Base-by-base conservation (phyloP, 2,329 filamentous ascomycete genomes). In the Aspergillus chevalieri region DNA sequence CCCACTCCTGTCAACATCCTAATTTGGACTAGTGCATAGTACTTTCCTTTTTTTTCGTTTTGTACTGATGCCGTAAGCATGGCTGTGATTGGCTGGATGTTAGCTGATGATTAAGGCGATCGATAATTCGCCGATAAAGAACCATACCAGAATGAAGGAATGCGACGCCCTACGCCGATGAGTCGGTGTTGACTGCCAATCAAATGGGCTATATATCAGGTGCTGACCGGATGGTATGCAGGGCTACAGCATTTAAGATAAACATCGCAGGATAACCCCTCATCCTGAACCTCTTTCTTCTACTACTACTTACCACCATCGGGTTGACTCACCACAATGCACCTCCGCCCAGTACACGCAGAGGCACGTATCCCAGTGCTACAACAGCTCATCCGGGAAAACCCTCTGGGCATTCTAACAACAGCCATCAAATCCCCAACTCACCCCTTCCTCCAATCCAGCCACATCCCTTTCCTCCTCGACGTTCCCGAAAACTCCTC, bases 391-490 rank as follows among this genome's bases (percentile, higher is more conserved):
- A 81, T 86, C 57, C 73, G 72, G 17, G 73, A 78, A 12, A 79
- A 84, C 57, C 80, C 83, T 0, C 71, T 86, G 0, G 83, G 83
- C 1, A 70, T 85, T 12, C 59, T 86, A 6, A 85, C 80, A 7
- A 86, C 83, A 0, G 80, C 79, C 4, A 79, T 86, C 41, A 59
- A 67, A 1, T 83, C 79, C 0, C 41, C 67, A 8, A 63, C 59
- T 0, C 68, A 75, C 54, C 75, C 77, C 0, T 68, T 78, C 12
- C 73, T 85, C 4, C 82, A 83, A 56, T 75, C 73, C 46, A 82
- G 73, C 47, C 82, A 85, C 57, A 78, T 85, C 15, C 82, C 82
- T 0, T 85, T 75, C 57, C 59, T 85, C 0, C 66, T 85, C 1
- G 80, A 84, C 51, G 60, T 77, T 7, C 52, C 55, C 8, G 51